Conservation (phyloP, 1,284 basidiomycete species). For the Rhodotorula sp. region DNA sequence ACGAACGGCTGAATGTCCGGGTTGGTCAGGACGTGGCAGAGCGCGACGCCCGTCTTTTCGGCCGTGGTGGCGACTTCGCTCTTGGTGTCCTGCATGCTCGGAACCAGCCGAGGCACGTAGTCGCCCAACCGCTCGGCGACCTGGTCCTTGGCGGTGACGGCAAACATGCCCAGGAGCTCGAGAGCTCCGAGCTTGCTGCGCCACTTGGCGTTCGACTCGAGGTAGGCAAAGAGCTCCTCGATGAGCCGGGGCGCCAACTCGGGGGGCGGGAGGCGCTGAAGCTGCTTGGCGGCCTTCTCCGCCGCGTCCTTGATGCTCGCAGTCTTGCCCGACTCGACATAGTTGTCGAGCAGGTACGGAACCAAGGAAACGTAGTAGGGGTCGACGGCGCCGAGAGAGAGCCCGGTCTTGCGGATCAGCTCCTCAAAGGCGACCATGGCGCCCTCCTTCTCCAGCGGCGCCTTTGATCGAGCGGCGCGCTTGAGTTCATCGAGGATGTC, state of each 20-base stretch:
- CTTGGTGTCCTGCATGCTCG: conserved; percentile 96
- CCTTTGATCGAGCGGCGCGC: conserved; percentile 82
- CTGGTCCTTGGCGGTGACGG: conserved; percentile 62
- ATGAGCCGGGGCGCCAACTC: conserved; percentile 74
- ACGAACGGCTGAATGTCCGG: conserved; percentile 90
- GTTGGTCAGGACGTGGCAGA: conserved; percentile 91
- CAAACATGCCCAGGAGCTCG: conserved; percentile 56
- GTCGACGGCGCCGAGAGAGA: conserved; percentile 68
- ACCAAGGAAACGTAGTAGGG: conserved; percentile 81
- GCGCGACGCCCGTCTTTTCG: conserved; percentile 84
- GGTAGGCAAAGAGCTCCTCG: conserved; percentile 65
- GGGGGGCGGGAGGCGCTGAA: conserved; percentile 79
- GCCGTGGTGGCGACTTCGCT: conserved; percentile 86
- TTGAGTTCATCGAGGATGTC: conserved; percentile 49
- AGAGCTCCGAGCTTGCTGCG: conserved; percentile 90
- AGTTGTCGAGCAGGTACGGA: conserved; percentile 74
- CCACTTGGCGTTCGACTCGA: conserved; percentile 84
- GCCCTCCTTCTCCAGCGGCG: conserved; percentile 80
- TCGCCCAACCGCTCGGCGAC: conserved; percentile 80
- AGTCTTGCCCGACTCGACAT: conserved; percentile 80
- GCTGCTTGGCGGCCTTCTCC: conserved; percentile 73
- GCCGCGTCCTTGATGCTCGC: conserved; percentile 77
- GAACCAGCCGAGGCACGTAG: conserved; percentile 82
- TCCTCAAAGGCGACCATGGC: conserved; percentile 57
- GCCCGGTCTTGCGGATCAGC: conserved; percentile 60